These are phyloP conservation scores for Clonostachys rhizophaga DNA, from an alignment of 2,329 filamentous ascomycete species.

Conservation along the genomic window DNA sequence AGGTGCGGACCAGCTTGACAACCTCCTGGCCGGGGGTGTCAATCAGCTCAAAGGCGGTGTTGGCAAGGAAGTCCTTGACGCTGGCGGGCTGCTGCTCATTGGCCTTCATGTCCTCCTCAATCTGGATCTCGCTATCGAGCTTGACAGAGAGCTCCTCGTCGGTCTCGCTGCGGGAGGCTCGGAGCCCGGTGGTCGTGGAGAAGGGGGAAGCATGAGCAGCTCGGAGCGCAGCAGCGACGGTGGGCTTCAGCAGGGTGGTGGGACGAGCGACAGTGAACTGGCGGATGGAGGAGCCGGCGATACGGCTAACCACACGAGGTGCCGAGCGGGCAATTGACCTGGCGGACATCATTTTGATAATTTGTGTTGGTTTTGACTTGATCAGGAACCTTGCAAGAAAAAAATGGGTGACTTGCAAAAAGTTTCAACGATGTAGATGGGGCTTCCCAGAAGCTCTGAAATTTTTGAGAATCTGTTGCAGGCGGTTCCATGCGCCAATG, in stretches of 20 bases:
- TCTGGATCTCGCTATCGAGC: conserved; percentile 75
- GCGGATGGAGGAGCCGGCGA: conserved; percentile 45
- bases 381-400: too few species aligned
- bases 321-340: conserved; percentile 61
- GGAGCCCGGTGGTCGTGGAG: conserved; percentile 36
- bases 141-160: conserved; percentile 83
- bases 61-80: conserved; percentile 84
- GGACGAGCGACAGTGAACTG: conserved; percentile 43
- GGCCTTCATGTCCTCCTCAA: conserved; percentile 78
- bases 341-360: conserved; percentile 62
- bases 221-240: conserved; percentile 13
- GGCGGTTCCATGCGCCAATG: too few species aligned
- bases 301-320: conserved; percentile 58
- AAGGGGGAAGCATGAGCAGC: conserved; percentile 45
- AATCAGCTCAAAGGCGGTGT: conserved; percentile 76
- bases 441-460: too few species aligned
- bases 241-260: conserved; percentile 21
- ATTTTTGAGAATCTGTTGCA: too few species aligned
- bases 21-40: conserved; percentile 85
- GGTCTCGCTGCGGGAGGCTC: conserved; percentile 40
- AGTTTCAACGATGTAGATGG: too few species aligned
- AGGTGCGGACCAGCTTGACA: conserved; percentile 76
- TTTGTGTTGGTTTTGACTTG: too few species aligned
- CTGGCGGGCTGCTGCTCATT: conserved; percentile 68
- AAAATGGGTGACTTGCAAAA: too few species aligned